phyloP scores from a whole-genome alignment of 78 protist genomes.

The Protostelium mycophagum region DNA sequence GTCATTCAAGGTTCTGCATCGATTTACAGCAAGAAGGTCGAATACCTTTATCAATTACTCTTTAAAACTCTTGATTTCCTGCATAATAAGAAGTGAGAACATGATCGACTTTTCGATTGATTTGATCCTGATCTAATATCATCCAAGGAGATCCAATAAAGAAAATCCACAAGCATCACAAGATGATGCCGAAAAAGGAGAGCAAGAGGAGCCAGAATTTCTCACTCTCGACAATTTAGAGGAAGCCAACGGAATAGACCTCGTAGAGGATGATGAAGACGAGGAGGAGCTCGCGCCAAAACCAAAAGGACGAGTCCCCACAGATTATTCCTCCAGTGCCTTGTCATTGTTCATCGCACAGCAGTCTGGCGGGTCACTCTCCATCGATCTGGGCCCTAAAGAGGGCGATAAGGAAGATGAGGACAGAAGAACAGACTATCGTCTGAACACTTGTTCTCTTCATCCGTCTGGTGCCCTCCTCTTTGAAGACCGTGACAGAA shows the following conservation, averaged over 20 bases:
- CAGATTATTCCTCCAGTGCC: not conserved
- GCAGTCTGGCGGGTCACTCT: not conserved
- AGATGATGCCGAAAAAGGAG: constrained; percentile 27
- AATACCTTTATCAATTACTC: constrained; percentile 69
- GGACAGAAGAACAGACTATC: not conserved
- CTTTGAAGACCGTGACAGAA: not conserved
- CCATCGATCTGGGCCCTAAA: not conserved
- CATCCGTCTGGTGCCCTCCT: not conserved
- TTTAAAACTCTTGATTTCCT: constrained; percentile 68
- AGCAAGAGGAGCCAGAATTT: constrained; percentile 32
- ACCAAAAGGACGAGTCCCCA: not conserved
- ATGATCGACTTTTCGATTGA: not conserved
- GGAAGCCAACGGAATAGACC: constrained; percentile 23
- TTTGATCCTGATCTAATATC: not conserved
- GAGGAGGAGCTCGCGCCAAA: constrained; percentile 4
- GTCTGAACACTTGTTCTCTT: not conserved
- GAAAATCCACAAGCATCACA: constrained; percentile 31
- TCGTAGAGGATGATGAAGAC: constrained; percentile 20
- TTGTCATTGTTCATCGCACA: not conserved
- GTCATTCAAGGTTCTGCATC: constrained; percentile 89
- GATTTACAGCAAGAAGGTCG: constrained; percentile 87
- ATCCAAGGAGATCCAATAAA: not conserved
- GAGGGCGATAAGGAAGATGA: not conserved
- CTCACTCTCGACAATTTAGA: constrained; percentile 31
- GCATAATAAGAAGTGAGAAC: constrained; percentile 19